Evolutionary conservation across 495 filamentous ascomycete species (phyloP).

Genomic region (Neurospora sp.): DNA sequence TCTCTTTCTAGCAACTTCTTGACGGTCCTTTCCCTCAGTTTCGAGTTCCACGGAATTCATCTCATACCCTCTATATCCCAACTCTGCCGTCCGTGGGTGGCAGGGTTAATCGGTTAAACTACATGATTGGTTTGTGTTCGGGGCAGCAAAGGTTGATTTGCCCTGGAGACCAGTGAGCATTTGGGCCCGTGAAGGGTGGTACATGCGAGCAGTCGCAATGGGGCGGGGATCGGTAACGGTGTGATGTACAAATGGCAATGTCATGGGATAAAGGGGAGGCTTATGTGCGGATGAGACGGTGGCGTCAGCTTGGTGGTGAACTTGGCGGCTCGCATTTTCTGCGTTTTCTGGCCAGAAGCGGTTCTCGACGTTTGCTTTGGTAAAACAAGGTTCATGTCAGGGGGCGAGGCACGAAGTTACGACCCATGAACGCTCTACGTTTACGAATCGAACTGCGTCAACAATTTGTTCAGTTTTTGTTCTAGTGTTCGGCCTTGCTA

Average conservation of each 20-base stretch:
- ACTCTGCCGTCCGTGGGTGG: not conserved
- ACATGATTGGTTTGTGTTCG: not conserved
- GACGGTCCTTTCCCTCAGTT: constrained; percentile 2
- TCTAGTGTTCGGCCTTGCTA: not conserved
- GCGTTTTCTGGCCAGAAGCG: not conserved
- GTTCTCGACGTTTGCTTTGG: not conserved
- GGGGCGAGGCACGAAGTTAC: not conserved
- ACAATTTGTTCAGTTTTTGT: not conserved
- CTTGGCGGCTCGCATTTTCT: not conserved
- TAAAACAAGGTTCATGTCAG: not conserved
- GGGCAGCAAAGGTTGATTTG: not conserved
- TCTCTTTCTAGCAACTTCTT: constrained; percentile 14
- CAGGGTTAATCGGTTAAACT: not conserved
- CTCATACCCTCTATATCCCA: constrained; percentile 1
- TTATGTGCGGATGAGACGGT: not conserved
- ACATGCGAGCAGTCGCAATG: not conserved
- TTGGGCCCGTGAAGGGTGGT: not conserved
- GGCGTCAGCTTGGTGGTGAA: not conserved
- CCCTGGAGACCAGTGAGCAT: not conserved
- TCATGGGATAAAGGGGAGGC: not conserved
- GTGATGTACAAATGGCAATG: not conserved
- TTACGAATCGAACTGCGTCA: not conserved
- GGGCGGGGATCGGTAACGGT: not conserved
- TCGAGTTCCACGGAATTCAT: constrained; percentile 9
- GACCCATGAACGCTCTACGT: not conserved